Evolutionary conservation across 129 eudicot genomes (phyloP).

Genomic region (Tanacetum coccineum): DNA sequence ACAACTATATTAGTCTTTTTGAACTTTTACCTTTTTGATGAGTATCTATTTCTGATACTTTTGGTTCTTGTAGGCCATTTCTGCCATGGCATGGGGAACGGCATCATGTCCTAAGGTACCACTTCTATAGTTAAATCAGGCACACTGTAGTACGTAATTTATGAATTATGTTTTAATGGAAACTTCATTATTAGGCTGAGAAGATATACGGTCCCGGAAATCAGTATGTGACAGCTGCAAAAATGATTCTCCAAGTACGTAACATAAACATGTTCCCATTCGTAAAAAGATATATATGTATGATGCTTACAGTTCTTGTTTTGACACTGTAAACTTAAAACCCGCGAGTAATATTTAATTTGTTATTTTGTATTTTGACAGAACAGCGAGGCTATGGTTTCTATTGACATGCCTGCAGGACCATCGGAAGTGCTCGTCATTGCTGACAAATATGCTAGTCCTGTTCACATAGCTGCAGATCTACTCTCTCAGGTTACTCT

Average conservation of each 20-base stretch:
- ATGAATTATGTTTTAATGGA: constrained; percentile 6
- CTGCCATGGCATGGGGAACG: constrained; percentile 99
- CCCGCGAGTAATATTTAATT: background rate
- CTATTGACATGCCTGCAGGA: constrained; percentile 99
- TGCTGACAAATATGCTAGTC: constrained; percentile 92
- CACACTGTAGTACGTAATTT: background rate
- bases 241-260: constrained; percentile 95
- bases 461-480: constrained; percentile 93
- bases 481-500: constrained; percentile 82
- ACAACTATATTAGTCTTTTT: background rate
- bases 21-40: background rate
- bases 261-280: constrained; percentile 7
- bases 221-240: constrained; percentile 99
- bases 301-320: constrained; percentile 2
- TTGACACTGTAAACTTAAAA: constrained; percentile 5
- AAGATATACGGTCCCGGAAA: constrained; percentile 99
- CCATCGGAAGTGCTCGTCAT: constrained; percentile 99
- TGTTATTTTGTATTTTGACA: constrained; percentile 30
- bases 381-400: constrained; percentile 99
- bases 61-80: constrained; percentile 67
- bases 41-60: constrained; percentile 14
- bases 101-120: constrained; percentile 93
- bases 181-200: constrained; percentile 60
- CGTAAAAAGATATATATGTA: background rate
- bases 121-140: background rate